Evolutionary conservation across 179 eudicot species (phyloP), one percentile per base, ranked within the genome.

Genomic region (Monotropa hypopitys): DNA sequence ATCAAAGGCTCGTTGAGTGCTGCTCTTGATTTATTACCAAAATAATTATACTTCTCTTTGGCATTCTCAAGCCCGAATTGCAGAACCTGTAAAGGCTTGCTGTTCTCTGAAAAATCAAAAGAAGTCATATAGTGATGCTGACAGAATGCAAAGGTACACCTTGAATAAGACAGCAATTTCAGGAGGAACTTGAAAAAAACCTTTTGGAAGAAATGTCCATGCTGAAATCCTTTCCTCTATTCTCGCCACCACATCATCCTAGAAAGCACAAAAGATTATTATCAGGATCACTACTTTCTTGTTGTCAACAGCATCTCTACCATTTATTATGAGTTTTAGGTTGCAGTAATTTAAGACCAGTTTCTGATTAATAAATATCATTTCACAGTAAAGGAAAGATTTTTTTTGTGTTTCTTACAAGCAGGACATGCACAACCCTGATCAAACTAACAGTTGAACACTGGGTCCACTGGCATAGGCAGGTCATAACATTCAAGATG

Each of bases 201-300:
- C 93, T 84, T 75, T 85, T 38, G 99, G 99, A 78, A 95, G 91
- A 89, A 93, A 89, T 78, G 89, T 87, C 99, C 99, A 95, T 71
- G 97, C 92, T 82, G 93, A 88, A 82, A 90, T 88, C 80, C 83
- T 88, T 66, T 90, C 90, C 81, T 91, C 95, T 68, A 95, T 83
- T 67, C 83, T 84, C 56, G 82, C 77, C 51, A 79, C 80, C 56
- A 89, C 69, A 59, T 85, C 86, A 84, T 91, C 97, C 97, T 95
- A 77, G 42, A 76, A 74, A 59, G 62, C 82, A 73, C 21, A 74
- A 3, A 38, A 47, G 33, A 67, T 18, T 23, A 67, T 51, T 8
- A 59, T 70, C 62, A 70, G 56, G 49, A 15, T 13, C 51, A 30
- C 23, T 12, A 77, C 30, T 5, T 43, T 57, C 69, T 57, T 23